Evolutionary conservation across 2,329 filamentous ascomycete genomes (phyloP), one percentile per base, ranked within the genome.

Genomic region (Periglandula ipomoeae): DNA sequence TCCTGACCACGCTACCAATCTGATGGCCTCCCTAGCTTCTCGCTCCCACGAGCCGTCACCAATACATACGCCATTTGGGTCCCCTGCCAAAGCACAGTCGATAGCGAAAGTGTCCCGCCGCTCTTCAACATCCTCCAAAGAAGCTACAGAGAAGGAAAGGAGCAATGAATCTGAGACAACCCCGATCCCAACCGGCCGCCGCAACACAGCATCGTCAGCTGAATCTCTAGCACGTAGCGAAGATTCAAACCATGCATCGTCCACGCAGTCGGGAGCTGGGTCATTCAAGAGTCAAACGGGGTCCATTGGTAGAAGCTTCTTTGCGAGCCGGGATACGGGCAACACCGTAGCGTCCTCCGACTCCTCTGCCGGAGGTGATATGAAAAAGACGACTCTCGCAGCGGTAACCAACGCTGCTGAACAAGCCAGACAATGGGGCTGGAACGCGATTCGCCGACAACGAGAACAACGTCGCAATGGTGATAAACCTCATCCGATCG

Each of bases 11-110:
- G 84, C 84, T 22, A 73, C 75, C 20, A 78, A 72, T 54, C 73
- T 77, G 23, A 87, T 89, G 73, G 82, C 83, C 48, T 81, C 80
- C 35, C 70, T 87, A 35, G 81, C 84, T n/a, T 76, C 72, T 17
- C 73, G 78, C 17, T 79, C 84, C 1, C 73, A 78, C 32, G 71
- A 76, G n/a, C 63, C 66, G 20, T 78, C 79, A 1, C 75, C 79
- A 1, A 60, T 65, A 6, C 68, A 70, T 11, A 73, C 74, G 49
- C 69, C 59, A 38, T 61, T 56, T 54, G 69, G 59, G 46, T 64
- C 54, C 39, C 66, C 57, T 50, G 60, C 52, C 50, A 68, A 63
- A 53, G 61, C 59, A 24, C 69, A 63, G 51, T 67, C 66, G 10
- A 55, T 63, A 4, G 66, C 66, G 4, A 69, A 69, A 43, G 57